A percentile compares a stretch with the other conserved stretches of the same genome.
Evolutionary conservation across 768 basidiomycete genomes (phyloP).

Genomic region (Kwoniella heveanensis): DNA sequence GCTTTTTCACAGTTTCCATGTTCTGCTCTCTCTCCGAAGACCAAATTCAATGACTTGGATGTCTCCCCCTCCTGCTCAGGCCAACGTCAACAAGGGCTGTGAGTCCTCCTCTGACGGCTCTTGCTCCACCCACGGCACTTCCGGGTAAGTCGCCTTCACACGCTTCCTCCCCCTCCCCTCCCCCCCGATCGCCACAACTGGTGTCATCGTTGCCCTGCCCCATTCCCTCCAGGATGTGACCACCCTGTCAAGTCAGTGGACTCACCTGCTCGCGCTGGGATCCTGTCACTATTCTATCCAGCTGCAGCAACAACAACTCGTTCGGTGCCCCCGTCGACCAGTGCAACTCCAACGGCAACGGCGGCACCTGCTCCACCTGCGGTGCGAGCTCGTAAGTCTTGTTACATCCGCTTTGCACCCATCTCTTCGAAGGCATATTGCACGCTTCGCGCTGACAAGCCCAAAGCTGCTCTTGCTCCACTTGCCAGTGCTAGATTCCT

Average conservation of each 20-base stretch:
- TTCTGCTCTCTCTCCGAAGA: too few relatives aligned
- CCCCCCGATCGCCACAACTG: not conserved
- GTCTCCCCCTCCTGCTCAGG: not conserved
- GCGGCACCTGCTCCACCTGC: constrained; percentile 29
- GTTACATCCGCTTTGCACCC: too few relatives aligned
- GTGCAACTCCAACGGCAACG: constrained; percentile 31
- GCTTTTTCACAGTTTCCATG: not conserved
- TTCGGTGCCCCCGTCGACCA: constrained; percentile 21
- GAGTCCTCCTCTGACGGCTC: constrained; percentile 21
- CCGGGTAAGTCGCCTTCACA: constrained; percentile 4
- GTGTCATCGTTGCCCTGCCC: not conserved
- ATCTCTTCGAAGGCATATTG: too few relatives aligned
- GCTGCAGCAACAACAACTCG: constrained; percentile 3
- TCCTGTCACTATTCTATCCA: too few relatives aligned
- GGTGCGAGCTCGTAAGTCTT: constrained; percentile 24
- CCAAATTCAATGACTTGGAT: too few relatives aligned
- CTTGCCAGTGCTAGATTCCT: constrained; percentile 18
- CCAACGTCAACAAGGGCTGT: constrained; percentile 18
- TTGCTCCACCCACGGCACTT: constrained; percentile 21
- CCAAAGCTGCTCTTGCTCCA: constrained; percentile 17
- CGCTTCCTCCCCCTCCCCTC: not conserved
- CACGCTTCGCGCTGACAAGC: not conserved
- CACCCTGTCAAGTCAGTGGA: too few relatives aligned
- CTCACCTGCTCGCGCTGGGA: too few relatives aligned
- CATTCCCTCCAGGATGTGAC: not conserved